Evolutionary conservation across 192 early-diverging fungal species (phyloP), one percentile per base, ranked within the genome.

Genomic region (Backusella circina): DNA sequence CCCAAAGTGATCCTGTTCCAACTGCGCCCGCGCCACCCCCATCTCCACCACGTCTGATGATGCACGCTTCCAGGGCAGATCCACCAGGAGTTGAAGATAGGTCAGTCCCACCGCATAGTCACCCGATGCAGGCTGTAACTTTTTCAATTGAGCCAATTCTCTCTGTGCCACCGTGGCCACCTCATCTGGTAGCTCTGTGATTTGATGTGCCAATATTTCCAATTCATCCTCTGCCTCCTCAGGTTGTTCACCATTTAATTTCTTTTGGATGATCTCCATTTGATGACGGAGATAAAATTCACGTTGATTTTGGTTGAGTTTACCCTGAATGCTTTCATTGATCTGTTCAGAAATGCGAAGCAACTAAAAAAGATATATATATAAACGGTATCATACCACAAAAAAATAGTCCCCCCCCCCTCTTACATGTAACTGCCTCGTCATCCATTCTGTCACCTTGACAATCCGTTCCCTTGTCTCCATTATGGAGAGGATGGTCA

Each of bases 1-100:
- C 1, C 95, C 94, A 78, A 88, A 91, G 79, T 96, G 94, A 82
- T 96, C 94, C 21, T 88, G 86, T 51, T 95, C 89, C 65, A 96
- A 79, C 71, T 92, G 89, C 30, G 82, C 41, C 21, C 88, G 79
- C 1, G 94, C 92, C 18, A 79, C 75, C 12, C 76, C 73, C 57
- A 96, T 88, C 84, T 95, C 93, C 35, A 95, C 47, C 0, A 15
- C 93, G 92, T 15, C 85, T 73, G 12, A n/a, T n/a, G 88, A 85
- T 5, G 70, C 75, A 44, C 86, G 88, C n/a, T 73, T 77, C 95
- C 94, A 96, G 5, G 95, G 95, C 73, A 96, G 77, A 44, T 94
- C 91, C 3, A 84, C 85, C 9, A 95, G 76, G 82, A 87, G 87
- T 35, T 96, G 91, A 15, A 94, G 76, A 76, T 96, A 94, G 54